Conservation (phyloP, 768 basidiomycete species). For the Termitomyces bulborhizus region DNA sequence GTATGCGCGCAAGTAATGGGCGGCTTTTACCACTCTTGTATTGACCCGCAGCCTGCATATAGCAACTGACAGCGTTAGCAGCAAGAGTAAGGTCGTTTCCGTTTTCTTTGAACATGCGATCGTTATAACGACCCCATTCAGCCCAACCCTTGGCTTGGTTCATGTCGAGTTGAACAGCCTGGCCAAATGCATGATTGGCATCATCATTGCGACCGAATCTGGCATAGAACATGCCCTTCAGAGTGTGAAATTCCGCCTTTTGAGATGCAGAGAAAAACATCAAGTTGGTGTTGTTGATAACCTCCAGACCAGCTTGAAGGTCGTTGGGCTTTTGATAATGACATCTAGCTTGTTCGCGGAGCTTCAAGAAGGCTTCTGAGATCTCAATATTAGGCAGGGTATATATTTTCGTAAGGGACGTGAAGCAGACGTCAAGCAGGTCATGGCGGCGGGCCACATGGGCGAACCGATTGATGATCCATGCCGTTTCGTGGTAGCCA, state of each 20-base stretch:
- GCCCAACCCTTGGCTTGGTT: constrained; percentile 95
- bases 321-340: constrained; percentile 96
- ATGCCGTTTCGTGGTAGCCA: constrained; percentile 98
- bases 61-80: constrained; percentile 92
- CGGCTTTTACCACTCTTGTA: constrained; percentile 94
- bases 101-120: constrained; percentile 86
- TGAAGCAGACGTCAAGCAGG: constrained; percentile 92
- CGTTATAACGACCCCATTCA: constrained; percentile 94
- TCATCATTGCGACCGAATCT: constrained; percentile 82
- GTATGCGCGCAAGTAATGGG: constrained; percentile 81
- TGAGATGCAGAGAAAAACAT: constrained; percentile 94
- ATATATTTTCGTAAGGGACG: constrained; percentile 93
- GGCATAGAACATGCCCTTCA: constrained; percentile 98
- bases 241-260: constrained; percentile 97
- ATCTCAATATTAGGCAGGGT: constrained; percentile 99
- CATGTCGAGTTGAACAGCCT: constrained; percentile 96
- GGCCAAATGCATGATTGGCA: constrained; percentile 86
- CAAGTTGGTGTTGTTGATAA: constrained; percentile 99
- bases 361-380: constrained; percentile 97
- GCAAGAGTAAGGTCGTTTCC: constrained; percentile 71
- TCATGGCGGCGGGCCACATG: constrained; percentile 98
- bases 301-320: constrained; percentile 89
- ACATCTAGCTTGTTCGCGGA: constrained; percentile 96
- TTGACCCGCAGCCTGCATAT: constrained; percentile 92
- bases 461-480: constrained; percentile 99